Percentiles rank a stretch among this genome's conserved stretches.
phyloP scores from a whole-genome alignment of 345 rosid species.

The Gossypium raimondii region DNA sequence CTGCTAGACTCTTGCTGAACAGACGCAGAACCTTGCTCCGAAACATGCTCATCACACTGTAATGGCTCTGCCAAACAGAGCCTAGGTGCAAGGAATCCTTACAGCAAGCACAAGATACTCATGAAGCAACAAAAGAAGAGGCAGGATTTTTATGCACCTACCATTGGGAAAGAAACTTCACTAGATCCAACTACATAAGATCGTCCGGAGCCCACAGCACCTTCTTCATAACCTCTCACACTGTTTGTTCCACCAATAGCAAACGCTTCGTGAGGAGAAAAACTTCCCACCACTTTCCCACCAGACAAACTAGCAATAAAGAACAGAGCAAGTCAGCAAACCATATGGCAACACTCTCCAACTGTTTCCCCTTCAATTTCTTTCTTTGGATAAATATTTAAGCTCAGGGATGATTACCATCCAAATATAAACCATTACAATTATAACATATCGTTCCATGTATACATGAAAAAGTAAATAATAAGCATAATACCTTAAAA shows the following conservation, averaged over 20 bases:
- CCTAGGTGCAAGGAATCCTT: neutral
- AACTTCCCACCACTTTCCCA: conserved; percentile 83
- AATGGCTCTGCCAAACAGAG: neutral
- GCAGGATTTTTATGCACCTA: conserved; percentile 24
- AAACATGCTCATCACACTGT: neutral
- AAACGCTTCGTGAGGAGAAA: conserved; percentile 92
- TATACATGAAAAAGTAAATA: neutral
- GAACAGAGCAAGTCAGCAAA: conserved; percentile 20
- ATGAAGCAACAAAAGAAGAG: conserved; percentile 3
- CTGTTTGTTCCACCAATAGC: conserved; percentile 94
- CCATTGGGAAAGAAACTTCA: conserved; percentile 88
- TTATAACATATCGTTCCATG: neutral
- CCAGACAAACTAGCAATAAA: conserved; percentile 60
- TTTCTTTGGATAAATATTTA: neutral
- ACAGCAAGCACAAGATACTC: neutral
- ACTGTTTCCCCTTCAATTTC: conserved; percentile 15
- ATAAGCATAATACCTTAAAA: conserved; percentile 48
- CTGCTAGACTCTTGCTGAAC: neutral
- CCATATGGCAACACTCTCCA: neutral
- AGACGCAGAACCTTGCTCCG: neutral
- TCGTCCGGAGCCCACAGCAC: conserved; percentile 92
- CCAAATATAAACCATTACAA: neutral
- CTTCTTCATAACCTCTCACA: conserved; percentile 97
- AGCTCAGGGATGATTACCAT: conserved; percentile 15
- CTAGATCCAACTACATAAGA: conserved; percentile 87